Conservation (phyloP, 495 filamentous ascomycete genomes). For the Aspergillus incahuasiensis region DNA sequence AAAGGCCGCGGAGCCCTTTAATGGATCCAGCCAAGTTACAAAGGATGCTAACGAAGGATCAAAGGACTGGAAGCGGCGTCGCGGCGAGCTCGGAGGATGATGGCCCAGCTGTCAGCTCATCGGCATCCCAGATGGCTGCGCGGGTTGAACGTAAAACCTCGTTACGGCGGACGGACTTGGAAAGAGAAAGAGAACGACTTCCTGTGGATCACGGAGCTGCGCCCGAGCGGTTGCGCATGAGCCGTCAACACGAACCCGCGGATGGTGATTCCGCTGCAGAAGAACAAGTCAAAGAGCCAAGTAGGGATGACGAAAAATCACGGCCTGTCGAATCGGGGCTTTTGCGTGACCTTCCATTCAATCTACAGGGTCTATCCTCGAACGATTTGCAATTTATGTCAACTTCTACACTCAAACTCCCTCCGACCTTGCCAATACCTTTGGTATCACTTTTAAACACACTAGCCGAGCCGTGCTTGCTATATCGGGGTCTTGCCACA, state of each 20-base stretch:
- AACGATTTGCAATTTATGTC: conserved; percentile 72
- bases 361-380: conserved; percentile 88
- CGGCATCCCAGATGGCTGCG: conserved; percentile 38
- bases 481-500: conserved; percentile 72
- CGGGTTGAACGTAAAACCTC: conserved; percentile 28
- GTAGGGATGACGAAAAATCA: conserved; percentile 22
- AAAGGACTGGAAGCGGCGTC: conserved; percentile 17
- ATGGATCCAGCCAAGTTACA: conserved; percentile 37
- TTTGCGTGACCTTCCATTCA: conserved; percentile 87
- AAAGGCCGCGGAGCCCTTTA: conserved; percentile 34
- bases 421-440: conserved; percentile 72
- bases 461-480: conserved; percentile 84
- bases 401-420: conserved; percentile 63
- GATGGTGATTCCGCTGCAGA: conserved; percentile 15
- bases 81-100: conserved; percentile 39
- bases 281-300: conserved; percentile 16
- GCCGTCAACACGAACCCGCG: conserved; percentile 19
- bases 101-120: conserved; percentile 41
- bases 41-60: conserved; percentile 31
- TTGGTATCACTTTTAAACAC: conserved; percentile 84
- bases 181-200: conserved; percentile 14
- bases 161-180: conserved; percentile 19
- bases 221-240: conserved; percentile 9
- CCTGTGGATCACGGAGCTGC: conserved; percentile 15
- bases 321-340: conserved; percentile 61